Evolutionary conservation across 106 monocot species (phyloP).

Genomic region (Cymbidium sinense): DNA sequence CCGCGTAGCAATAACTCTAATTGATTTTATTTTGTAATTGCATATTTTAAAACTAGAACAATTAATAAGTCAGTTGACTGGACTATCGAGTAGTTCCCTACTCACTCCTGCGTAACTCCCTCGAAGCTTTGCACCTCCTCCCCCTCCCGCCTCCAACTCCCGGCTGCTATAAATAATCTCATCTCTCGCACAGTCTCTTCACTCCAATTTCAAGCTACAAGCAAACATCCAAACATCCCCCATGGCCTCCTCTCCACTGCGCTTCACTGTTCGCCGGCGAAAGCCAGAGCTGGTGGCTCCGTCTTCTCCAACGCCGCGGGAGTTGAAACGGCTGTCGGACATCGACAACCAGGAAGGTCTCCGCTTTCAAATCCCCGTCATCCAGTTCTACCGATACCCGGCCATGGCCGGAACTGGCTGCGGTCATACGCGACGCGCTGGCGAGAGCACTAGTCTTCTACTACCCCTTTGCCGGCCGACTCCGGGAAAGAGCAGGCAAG

Average conservation of each 20-base stretch:
- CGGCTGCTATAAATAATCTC: background rate
- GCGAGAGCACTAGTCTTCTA: conserved; percentile 46
- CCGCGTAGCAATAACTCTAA: too few species aligned
- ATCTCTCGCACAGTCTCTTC: background rate
- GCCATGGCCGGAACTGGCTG: conserved; percentile 19
- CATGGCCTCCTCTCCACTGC: background rate
- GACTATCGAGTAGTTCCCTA: background rate
- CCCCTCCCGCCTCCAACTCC: background rate
- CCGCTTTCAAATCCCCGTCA: conserved; percentile 30
- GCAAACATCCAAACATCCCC: too few species aligned
- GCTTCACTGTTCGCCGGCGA: conserved; percentile 20
- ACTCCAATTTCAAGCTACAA: background rate
- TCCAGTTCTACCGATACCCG: conserved; percentile 24
- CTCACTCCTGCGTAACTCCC: background rate
- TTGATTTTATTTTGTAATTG: too few species aligned
- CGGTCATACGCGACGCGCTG: conserved; percentile 41
- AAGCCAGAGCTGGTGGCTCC: conserved; percentile 28
- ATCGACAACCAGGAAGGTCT: conserved; percentile 45
- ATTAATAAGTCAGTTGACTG: background rate
- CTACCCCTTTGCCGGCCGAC: conserved; percentile 67
- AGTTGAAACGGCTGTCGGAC: conserved; percentile 35
- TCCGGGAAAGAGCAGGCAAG: conserved; percentile 25
- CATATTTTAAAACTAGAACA: too few species aligned
- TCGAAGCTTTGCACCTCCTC: background rate
- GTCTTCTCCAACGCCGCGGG: conserved; percentile 25